phyloP scores from a whole-genome alignment of 2,329 filamentous ascomycete genomes.

The Neurospora sp. region DNA sequence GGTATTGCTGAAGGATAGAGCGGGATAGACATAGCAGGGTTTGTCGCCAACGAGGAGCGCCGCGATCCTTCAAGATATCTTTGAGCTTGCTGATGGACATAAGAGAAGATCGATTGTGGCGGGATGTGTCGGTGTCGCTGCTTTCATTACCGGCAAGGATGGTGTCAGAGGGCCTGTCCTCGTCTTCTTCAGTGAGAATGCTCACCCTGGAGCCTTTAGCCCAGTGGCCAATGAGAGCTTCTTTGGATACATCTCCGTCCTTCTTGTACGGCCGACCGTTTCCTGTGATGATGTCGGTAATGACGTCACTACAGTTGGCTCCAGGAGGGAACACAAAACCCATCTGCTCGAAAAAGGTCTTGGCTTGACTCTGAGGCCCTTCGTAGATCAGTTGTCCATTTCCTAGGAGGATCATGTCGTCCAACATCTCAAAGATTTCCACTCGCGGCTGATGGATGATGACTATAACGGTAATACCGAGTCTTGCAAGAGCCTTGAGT shows the following conservation, averaged over 20 bases:
- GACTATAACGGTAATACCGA: conserved; percentile 47
- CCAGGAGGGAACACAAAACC: conserved; percentile 41
- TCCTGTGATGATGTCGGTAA: conserved; percentile 53
- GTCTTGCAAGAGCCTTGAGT: conserved; percentile 40
- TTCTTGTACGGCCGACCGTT: conserved; percentile 42
- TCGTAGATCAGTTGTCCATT: conserved; percentile 46
- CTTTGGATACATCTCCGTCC: conserved; percentile 34
- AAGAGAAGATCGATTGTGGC: not conserved
- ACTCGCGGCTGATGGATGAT: conserved; percentile 51
- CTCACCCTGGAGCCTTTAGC: conserved; percentile 17
- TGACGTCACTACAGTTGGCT: conserved; percentile 44
- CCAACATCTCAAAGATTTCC: conserved; percentile 48
- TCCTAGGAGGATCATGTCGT: conserved; percentile 44
- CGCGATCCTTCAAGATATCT: conserved; percentile 35
- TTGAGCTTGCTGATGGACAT: conserved; percentile 17
- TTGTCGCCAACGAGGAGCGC: conserved; percentile 38
- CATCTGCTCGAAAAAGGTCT: conserved; percentile 39
- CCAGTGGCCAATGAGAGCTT: conserved; percentile 42
- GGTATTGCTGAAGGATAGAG: conserved; percentile 47
- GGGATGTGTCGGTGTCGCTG: not conserved
- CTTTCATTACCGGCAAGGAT: not conserved
- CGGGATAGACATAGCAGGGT: conserved; percentile 41
- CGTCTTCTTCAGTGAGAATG: conserved; percentile 2
- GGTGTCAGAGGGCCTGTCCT: not conserved
- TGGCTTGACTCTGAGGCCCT: conserved; percentile 33